Evolutionary conservation across 768 basidiomycete genomes (phyloP), one percentile per base, ranked within the genome.

Genomic region (Trametes sanguinea): DNA sequence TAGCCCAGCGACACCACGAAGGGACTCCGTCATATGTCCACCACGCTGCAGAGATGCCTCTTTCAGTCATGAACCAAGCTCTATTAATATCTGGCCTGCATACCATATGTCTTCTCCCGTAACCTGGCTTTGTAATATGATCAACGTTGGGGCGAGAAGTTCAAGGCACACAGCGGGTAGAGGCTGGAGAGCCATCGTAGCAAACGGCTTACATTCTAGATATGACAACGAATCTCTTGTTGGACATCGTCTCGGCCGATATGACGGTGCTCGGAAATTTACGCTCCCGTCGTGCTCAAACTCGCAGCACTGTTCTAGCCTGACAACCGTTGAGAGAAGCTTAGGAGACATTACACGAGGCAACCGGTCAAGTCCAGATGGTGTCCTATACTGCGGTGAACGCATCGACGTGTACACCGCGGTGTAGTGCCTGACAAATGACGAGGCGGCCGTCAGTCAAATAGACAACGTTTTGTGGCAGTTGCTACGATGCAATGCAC

Each of bases 11-110:
- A 57, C 55, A 22, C 46, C 47, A 45, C 55, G 46, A 35, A 57
- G 37, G 55, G 37, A 11, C 16, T 52, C 57, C 50, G 56, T 40
- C 39, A 48, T 48, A 47, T 46, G 43, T 47, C 45, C 55, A 37
- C 48, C 48, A 39, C 29, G 39, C 17, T 43, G 39, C 40, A 50
- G 10, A 14, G 29, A 10, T 50, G 42, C 40, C 11, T 43, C 37
- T 16, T 46, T 58, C 50, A 58, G 57, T 22, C n/a, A 32, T 17
- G 29, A 30, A 58, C 30, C 29, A 6, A 4, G 11, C 3, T 2
- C 57, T 59, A 59, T 51, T 22, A 27, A 59, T 59, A 59, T 14
- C n/a, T n/a, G 17, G 22, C 35, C 55, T 56, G 45, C 45, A 22
- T 27, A 43, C 54, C 33, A n/a, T 47, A 8, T 45, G 50, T 51